Conservation (phyloP, 2,329 filamentous ascomycete species). For the Aspergillus intermedius region DNA sequence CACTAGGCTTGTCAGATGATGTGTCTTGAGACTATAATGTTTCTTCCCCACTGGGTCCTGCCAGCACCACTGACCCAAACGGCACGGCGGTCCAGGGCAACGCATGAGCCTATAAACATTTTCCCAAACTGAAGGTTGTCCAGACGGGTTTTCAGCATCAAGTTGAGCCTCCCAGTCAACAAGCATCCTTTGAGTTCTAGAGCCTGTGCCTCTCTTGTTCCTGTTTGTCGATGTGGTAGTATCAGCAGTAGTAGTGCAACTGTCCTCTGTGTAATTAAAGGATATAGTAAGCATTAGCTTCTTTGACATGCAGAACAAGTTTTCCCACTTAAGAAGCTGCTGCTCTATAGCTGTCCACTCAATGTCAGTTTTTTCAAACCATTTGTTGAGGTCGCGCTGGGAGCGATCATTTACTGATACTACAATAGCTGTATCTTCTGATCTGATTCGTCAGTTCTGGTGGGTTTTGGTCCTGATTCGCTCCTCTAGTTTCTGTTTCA, state of each 20-base stretch:
- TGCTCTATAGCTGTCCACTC: constrained; percentile 23
- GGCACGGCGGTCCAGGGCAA: neutral
- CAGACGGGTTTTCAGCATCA: constrained; percentile 1
- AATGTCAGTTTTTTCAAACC: constrained; percentile 21
- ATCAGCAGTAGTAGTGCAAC: neutral
- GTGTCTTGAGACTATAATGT: constrained; percentile 8
- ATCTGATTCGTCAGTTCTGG: constrained; percentile 1
- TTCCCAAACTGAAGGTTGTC: neutral
- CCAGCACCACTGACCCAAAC: constrained; percentile 9
- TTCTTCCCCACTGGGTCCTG: constrained; percentile 9
- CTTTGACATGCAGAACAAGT: constrained; percentile 21
- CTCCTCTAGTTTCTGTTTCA: constrained; percentile 10
- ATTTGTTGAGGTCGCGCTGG: constrained; percentile 21
- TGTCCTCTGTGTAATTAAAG: constrained; percentile 19
- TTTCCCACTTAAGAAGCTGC: constrained; percentile 18
- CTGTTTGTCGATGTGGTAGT: neutral
- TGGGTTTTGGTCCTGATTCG: constrained; percentile 4
- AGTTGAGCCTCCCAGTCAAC: constrained; percentile 2
- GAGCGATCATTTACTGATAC: constrained; percentile 18
- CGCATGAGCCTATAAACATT: neutral
- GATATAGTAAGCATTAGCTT: constrained; percentile 23
- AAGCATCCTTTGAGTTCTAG: constrained; percentile 8
- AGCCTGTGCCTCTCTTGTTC: constrained; percentile 10
- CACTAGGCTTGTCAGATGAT: constrained; percentile 7
- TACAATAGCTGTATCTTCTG: constrained; percentile 11